Base-by-base conservation (phyloP, 106 monocot species). In the Phalaenopsis equestris region DNA sequence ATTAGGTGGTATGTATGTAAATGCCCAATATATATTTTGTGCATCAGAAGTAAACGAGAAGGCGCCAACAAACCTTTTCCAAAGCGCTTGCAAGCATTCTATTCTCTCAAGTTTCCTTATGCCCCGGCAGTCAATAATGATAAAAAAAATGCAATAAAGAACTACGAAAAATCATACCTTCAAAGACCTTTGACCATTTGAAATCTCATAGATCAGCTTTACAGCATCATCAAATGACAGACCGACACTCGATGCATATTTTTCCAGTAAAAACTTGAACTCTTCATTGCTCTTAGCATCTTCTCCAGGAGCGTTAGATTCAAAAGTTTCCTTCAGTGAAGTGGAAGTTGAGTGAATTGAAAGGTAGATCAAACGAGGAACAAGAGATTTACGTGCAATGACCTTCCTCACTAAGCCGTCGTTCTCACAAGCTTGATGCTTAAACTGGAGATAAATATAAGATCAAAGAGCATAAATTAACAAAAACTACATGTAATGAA, bases 151-250 rank as follows among this genome's bases (percentile, higher is more conserved):
- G 12, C 36, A 36, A 37, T 0, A 68, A 37, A 10, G 36, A 68
- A 11, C 36, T 36, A 5, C 8, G 36, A 68, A 49, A 30, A 55
- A 41, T 55, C 30, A 74, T 78, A 98, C 98, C 94, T 94, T 90
- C 49, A 88, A 77, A 12, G 89, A 86, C 30, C 83, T 93, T 45
- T 81, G 79, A 9, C 86, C 89, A 9, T 84, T 79, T 10, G 84
- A 89, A 49, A 87, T 82, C n/a, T 77, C 86, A 78, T 83, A 55
- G 75, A 88, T 85, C 8, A 80, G 56, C 30, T 81, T 65, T 39
- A 85, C 78, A 19, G 94, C 94, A 81, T 93, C 92, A 81, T 92
- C 90, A 75, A 96, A 85, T 7, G 91, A 75, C 79, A 82, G 75
- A 46, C 90, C 87, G 9, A 89, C 42, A 42, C 56, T 90, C 8